These are phyloP conservation scores for Penicillium vulpinum DNA, from an alignment of 2,329 filamentous ascomycete species.

Conservation along the genomic window DNA sequence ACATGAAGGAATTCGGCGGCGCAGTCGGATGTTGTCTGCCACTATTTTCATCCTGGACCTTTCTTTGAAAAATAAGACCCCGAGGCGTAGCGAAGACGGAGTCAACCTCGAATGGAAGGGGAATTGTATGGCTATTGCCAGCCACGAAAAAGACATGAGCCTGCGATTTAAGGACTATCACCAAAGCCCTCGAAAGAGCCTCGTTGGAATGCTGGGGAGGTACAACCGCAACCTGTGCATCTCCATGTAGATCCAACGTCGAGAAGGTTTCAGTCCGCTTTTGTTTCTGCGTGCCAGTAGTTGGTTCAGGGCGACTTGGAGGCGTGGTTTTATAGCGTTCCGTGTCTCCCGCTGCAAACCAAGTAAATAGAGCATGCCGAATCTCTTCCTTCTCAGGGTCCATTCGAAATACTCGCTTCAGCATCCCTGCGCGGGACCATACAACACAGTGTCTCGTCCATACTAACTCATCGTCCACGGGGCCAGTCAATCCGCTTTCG, in stretches of 20 bases:
- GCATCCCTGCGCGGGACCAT: slow-evolving; percentile 83
- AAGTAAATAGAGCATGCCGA: slow-evolving; percentile 80
- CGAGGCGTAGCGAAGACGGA: slow-evolving; percentile 77
- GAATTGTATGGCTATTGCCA: slow-evolving; percentile 83
- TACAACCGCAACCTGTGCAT: slow-evolving; percentile 21
- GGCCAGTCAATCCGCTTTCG: slow-evolving; percentile 41
- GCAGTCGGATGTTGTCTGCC: slow-evolving; percentile 48
- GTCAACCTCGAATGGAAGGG: slow-evolving; percentile 93
- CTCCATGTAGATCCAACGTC: slow-evolving; percentile 29
- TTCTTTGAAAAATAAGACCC: slow-evolving; percentile 85
- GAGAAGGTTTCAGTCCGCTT: slow-evolving; percentile 17
- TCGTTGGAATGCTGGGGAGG: slow-evolving; percentile 24
- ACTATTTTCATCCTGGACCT: slow-evolving; percentile 48
- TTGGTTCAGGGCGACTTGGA: slow-evolving; percentile 2
- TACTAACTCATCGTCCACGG: slow-evolving; percentile 75
- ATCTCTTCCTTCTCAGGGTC: slow-evolving; percentile 83
- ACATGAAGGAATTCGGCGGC: slow-evolving; percentile 81
- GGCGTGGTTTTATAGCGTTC: slow-evolving; percentile 17
- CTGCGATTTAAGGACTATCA: slow-evolving; percentile 89
- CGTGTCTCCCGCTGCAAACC: slow-evolving; percentile 62
- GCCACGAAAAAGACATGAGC: slow-evolving; percentile 90
- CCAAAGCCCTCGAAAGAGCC: slow-evolving; percentile 62
- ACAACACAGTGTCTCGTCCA: slow-evolving; percentile 74
- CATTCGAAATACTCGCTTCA: slow-evolving; percentile 84
- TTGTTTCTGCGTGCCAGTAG: slow-evolving; percentile 2